phyloP scores from a whole-genome alignment of 2,329 filamentous ascomycete species.

The Colletotrichum filicis region DNA sequence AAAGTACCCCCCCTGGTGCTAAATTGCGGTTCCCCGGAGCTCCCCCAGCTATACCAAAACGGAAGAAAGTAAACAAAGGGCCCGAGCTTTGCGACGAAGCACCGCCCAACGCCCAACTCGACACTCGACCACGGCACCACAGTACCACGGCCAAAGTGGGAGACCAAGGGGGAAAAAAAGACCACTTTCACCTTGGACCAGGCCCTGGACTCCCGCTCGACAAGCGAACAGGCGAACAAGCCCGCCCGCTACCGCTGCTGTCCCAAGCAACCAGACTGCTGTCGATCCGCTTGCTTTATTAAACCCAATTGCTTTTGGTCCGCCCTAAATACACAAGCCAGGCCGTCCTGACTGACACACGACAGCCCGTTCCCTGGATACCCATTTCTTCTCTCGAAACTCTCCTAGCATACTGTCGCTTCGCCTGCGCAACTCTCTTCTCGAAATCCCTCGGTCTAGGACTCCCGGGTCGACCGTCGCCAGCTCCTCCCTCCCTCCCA shows the following conservation, averaged over 20 bases:
- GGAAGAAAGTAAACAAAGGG: conserved; percentile 55
- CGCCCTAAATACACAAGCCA: conserved; percentile 33
- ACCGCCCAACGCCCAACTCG: conserved; percentile 39
- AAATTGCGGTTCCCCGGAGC: conserved; percentile 32
- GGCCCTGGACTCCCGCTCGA: conserved; percentile 23
- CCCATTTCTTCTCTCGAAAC: conserved; percentile 35
- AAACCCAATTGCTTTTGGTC: conserved; percentile 29
- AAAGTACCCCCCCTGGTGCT: conserved; percentile 26
- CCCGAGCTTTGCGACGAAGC: conserved; percentile 43
- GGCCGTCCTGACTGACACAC: conserved; percentile 35
- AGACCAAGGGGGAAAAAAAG: not conserved
- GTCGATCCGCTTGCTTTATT: conserved; percentile 30
- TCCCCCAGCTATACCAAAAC: conserved; percentile 47
- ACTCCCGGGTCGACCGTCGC: conserved; percentile 25
- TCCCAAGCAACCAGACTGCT: conserved; percentile 34
- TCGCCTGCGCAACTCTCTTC: conserved; percentile 12
- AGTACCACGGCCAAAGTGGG: not conserved
- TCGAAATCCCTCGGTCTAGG: conserved; percentile 32
- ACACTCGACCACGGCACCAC: not conserved
- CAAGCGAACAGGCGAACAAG: conserved; percentile 11
- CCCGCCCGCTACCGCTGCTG: conserved; percentile 20
- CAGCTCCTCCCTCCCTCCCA: conserved; percentile 30
- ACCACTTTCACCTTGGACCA: conserved; percentile 18
- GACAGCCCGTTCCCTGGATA: conserved; percentile 33
- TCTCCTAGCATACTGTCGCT: conserved; percentile 21